Conservation (phyloP, 371 early-diverging fungal species). For the Mycotypha africana region DNA sequence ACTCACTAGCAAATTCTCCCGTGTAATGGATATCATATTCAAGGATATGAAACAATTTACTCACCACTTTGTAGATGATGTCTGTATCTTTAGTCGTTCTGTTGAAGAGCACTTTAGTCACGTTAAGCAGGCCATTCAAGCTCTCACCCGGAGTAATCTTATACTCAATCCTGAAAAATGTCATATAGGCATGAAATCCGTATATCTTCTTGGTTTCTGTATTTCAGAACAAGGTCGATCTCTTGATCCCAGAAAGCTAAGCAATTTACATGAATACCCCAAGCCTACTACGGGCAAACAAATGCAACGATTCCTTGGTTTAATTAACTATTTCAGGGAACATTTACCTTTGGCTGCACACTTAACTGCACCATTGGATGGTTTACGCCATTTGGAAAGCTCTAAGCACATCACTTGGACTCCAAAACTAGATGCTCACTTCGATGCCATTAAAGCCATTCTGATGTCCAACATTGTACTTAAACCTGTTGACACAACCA, state of each 20-base stretch:
- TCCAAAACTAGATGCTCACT: neutral
- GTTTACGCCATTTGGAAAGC: conserved; percentile 6
- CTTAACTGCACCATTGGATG: conserved; percentile 17
- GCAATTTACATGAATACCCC: conserved; percentile 2
- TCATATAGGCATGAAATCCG: conserved; percentile 1
- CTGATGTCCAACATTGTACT: conserved; percentile 1
- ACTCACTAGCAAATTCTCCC: conserved; percentile 1
- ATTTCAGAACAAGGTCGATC: conserved; percentile 6
- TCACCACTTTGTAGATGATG: conserved; percentile 10
- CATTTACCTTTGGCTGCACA: conserved; percentile 8
- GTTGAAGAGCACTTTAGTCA: conserved; percentile 6
- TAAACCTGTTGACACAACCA: conserved; percentile 16
- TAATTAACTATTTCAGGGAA: conserved; percentile 19
- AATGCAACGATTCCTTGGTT: conserved; percentile 11
- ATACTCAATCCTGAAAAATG: conserved; percentile 15
- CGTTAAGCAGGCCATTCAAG: conserved; percentile 4
- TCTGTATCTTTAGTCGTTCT: neutral
- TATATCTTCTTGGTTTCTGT: conserved; percentile 10
- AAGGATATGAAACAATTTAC: conserved; percentile 7
- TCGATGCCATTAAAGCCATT: conserved; percentile 2
- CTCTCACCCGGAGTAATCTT: conserved; percentile 6
- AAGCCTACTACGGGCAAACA: conserved; percentile 4
- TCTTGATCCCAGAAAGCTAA: conserved; percentile 8
- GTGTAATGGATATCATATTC: conserved; percentile 4
- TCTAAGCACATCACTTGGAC: conserved; percentile 6